These are phyloP conservation scores for Phialemoniopsis sp. DNA, from an alignment of 2,329 filamentous ascomycete genomes.

Conservation along the genomic window DNA sequence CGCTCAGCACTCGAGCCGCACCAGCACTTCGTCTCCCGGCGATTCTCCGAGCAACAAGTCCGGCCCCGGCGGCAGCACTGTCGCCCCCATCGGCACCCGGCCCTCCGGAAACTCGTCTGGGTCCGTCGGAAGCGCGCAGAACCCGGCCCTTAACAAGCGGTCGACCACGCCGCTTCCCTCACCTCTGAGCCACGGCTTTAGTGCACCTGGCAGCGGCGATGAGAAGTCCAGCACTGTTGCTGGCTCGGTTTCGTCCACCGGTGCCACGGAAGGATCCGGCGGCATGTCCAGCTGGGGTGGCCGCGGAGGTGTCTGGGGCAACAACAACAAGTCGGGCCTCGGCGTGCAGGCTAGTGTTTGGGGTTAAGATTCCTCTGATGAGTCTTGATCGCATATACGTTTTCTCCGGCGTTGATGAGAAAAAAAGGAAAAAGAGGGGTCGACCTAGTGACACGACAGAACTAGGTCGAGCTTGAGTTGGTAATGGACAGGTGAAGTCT, in stretches of 20 bases:
- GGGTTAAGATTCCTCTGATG: constrained; percentile 53
- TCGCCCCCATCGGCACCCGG: constrained; percentile 91
- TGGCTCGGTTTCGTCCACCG: constrained; percentile 51
- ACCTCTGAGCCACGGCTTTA: constrained; percentile 74
- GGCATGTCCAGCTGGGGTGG: constrained; percentile 67
- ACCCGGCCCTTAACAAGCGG: constrained; percentile 67
- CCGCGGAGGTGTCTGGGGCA: constrained; percentile 75
- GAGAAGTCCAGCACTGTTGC: constrained; percentile 44
- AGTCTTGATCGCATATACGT: not conserved
- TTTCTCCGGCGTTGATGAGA: not conserved
- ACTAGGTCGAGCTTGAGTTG: too few species aligned
- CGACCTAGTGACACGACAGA: too few species aligned
- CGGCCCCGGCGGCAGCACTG: constrained; percentile 52
- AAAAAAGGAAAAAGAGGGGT: too few species aligned
- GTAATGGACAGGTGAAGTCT: too few species aligned
- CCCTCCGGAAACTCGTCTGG: constrained; percentile 58
- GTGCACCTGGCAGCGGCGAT: constrained; percentile 39
- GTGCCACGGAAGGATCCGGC: constrained; percentile 31
- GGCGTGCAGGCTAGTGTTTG: constrained; percentile 91
- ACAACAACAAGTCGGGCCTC: constrained; percentile 72
- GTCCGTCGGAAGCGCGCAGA: constrained; percentile 36
- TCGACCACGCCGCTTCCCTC: constrained; percentile 89
- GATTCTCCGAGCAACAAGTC: constrained; percentile 65
- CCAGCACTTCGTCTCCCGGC: constrained; percentile 81
- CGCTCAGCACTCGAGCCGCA: constrained; percentile 65